Percentiles rank a stretch among this genome's conserved stretches.
Evolutionary conservation across 2,329 filamentous ascomycete genomes (phyloP).

Genomic region (Exutisphaerella laricina): DNA sequence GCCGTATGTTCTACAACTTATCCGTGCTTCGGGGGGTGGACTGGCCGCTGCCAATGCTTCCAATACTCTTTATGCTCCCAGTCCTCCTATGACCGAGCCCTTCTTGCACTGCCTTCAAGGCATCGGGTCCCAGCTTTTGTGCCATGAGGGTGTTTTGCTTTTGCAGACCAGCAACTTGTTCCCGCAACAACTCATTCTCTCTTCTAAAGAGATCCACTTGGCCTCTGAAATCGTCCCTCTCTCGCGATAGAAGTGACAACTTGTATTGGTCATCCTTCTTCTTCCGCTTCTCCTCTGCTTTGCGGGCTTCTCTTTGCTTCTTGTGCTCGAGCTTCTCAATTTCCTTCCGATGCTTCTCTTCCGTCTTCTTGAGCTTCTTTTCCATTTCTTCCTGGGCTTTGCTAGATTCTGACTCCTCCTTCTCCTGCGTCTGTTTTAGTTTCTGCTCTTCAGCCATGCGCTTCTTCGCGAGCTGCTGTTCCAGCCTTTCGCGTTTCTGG

Average conservation of each 20-base stretch:
- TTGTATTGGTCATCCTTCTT: conserved; percentile 46
- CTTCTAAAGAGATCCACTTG: conserved; percentile 43
- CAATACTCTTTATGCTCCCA: conserved; percentile 16
- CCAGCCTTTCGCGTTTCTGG: conserved; percentile 55
- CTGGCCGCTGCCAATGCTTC: too few relatives aligned
- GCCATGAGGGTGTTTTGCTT: conserved; percentile 52
- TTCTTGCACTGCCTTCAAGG: conserved; percentile 20
- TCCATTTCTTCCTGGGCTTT: conserved; percentile 64
- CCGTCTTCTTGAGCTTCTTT: conserved; percentile 58
- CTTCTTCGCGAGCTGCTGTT: conserved; percentile 56
- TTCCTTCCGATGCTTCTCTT: conserved; percentile 59
- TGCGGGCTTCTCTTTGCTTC: conserved; percentile 33
- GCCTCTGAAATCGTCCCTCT: conserved; percentile 43
- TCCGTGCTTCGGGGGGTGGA: too few relatives aligned
- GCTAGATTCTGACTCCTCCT: conserved; percentile 41
- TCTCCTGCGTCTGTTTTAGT: conserved; percentile 34
- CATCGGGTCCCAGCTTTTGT: conserved; percentile 33
- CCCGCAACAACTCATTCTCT: conserved; percentile 47
- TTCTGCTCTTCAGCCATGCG: conserved; percentile 48
- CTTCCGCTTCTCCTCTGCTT: conserved; percentile 43
- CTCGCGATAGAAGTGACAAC: conserved; percentile 43
- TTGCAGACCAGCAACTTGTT: conserved; percentile 52
- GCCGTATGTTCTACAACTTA: too few relatives aligned
- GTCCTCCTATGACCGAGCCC: conserved; percentile 11
- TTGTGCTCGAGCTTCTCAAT: conserved; percentile 49